Evolutionary conservation across 2,329 filamentous ascomycete species (phyloP), one percentile per base, ranked within the genome.

Genomic region (Fusarium xyrophilum): DNA sequence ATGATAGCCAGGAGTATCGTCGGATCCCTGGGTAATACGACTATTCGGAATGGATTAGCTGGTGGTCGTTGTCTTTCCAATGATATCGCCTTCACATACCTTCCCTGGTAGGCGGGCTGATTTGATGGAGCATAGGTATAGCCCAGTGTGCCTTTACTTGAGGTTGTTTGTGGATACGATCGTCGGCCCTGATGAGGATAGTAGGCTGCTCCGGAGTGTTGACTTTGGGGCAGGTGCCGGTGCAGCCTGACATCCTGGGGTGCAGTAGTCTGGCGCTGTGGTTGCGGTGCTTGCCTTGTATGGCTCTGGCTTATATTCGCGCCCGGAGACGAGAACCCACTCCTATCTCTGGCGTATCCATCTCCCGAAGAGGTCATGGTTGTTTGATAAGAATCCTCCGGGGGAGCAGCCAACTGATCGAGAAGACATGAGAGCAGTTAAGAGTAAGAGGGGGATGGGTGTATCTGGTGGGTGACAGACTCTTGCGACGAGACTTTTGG

Each of bases 61-160:
- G 35, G 42, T 10, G 25, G 15, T 4, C 5, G 38, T 15, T 17
- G 19, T 28, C 6, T 47, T 13, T 46, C 5, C 27, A 17, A 25
- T 15, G 6, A 35, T 23, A 14, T 4, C 8, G 23, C 14, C 32
- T 19, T 13, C 19, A 35, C 63, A 33, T 54, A 69, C 67, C 66
- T 69, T 14, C 67, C 67, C 36, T 67, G 67, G 23, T 70, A 13
- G 15, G 58, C 67, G 6, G 8, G 17, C 33, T 40, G 25, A 10
- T 47, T 60, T 15, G 67, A 67, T 42, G 40, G 33, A 48, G 51
- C 14, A 53, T 44, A 35, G 21, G 38, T 13, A 21, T 53, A 38
- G 17, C 14, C 13, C 27, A 28, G 42, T 12, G n/a, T 32, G 15
- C 19, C 30, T 30, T 59, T 30, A 30, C 39, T 32, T 43, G 32